These are phyloP conservation scores for Penicillium sp. DNA, from an alignment of 2,329 filamentous ascomycete genomes.

Conservation along the genomic window DNA sequence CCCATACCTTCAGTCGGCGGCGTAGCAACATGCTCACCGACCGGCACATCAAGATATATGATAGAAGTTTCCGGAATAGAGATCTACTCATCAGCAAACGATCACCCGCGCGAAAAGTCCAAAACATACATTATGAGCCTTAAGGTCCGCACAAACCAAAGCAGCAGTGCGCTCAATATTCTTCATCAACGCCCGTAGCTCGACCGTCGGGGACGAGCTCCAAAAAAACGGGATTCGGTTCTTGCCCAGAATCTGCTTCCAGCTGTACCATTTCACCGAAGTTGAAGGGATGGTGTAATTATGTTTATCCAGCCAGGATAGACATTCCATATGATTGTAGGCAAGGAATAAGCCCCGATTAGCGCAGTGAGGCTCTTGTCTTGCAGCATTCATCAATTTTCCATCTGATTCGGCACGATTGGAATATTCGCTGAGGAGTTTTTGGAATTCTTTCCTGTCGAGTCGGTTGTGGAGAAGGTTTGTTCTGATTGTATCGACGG, in stretches of 20 bases:
- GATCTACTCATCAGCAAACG: background rate
- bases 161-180: slow-evolving; percentile 7
- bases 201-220: background rate
- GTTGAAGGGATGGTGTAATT: slow-evolving; percentile 11
- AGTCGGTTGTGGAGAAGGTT: slow-evolving; percentile 11
- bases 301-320: slow-evolving; percentile 7
- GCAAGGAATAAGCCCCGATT: slow-evolving; percentile 14
- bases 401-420: slow-evolving; percentile 17
- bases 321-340: slow-evolving; percentile 12
- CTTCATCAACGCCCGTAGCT: background rate
- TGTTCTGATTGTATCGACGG: slow-evolving; percentile 2
- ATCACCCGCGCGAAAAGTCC: background rate
- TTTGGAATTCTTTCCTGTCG: slow-evolving; percentile 13
- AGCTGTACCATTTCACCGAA: slow-evolving; percentile 15
- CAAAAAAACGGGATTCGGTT: slow-evolving; percentile 10
- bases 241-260: slow-evolving; percentile 2
- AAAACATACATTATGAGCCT: slow-evolving; percentile 1
- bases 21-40: background rate
- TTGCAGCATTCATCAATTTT: slow-evolving; percentile 10
- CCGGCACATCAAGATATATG: slow-evolving; percentile 2
- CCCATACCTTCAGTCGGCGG: background rate
- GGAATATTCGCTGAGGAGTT: slow-evolving; percentile 16
- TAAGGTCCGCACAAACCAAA: slow-evolving; percentile 9
- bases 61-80: slow-evolving; percentile 2
- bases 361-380: slow-evolving; percentile 1